Conservation (phyloP, 1,284 basidiomycete genomes). For the Bjerkandera adusta region DNA sequence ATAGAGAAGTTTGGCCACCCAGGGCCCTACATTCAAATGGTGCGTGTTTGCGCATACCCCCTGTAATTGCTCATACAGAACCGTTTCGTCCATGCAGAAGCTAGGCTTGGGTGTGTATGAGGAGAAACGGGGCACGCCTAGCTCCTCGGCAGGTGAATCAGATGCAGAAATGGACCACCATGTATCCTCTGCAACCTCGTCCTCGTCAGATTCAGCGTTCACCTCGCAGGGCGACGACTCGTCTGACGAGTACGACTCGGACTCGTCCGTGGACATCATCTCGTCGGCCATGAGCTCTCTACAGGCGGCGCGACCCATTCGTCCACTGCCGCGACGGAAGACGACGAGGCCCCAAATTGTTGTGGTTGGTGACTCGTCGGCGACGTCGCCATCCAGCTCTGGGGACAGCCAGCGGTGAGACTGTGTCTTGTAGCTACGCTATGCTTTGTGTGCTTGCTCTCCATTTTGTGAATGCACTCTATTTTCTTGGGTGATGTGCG, state of each 20-base stretch:
- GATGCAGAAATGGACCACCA: slow-evolving; percentile 20
- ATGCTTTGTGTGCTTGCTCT: slow-evolving; percentile 4
- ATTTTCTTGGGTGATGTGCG: neutral
- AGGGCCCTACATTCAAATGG: slow-evolving; percentile 65
- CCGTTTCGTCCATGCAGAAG: slow-evolving; percentile 38
- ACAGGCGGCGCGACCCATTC: slow-evolving; percentile 20
- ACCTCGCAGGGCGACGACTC: slow-evolving; percentile 11
- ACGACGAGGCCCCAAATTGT: slow-evolving; percentile 23
- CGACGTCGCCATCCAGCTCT: slow-evolving; percentile 13
- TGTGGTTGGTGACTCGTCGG: slow-evolving; percentile 17
- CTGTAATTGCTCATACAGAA: slow-evolving; percentile 10
- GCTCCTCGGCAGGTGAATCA: slow-evolving; percentile 20
- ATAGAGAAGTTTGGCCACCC: slow-evolving; percentile 56
- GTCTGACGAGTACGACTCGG: slow-evolving; percentile 16
- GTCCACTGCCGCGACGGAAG: slow-evolving; percentile 26
- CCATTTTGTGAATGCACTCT: slow-evolving; percentile 4
- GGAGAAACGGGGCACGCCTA: slow-evolving; percentile 28
- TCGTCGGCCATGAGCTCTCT: slow-evolving; percentile 15
- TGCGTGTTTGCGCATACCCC: slow-evolving; percentile 27
- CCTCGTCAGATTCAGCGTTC: slow-evolving; percentile 20
- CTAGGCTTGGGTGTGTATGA: slow-evolving; percentile 66
- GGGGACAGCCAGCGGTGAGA: slow-evolving; percentile 14
- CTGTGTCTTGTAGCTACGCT: neutral
- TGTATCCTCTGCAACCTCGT: slow-evolving; percentile 15
- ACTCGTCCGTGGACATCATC: slow-evolving; percentile 22